Evolutionary conservation across 805 yeast species (phyloP), one percentile per base, ranked within the genome.

Genomic region (Isabelozyma gotoi): DNA sequence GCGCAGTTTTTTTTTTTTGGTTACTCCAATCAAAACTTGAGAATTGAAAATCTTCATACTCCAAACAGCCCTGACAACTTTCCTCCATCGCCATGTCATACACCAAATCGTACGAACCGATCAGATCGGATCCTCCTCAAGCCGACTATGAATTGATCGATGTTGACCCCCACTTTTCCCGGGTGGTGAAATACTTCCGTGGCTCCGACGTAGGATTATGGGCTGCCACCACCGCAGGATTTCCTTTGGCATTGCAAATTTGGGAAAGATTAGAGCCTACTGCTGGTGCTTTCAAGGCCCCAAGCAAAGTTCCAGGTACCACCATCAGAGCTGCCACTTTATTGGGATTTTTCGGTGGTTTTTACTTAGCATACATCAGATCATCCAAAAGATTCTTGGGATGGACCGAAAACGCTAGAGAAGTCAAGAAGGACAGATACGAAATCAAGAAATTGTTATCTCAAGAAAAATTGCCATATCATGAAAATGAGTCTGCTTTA

Each of bases 381-480:
- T 81, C 91, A 8, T 70, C 84, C 19, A 74, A 77, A 61, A 77
- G 96, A 59, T 88, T 88, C 67, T 80, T 84, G 76, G 96, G 96
- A 19, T 78, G 81, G 71, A 52, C 76, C 18, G 96, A 88, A 67
- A 88, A 88, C 65, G 53, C 71, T 27, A 69, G 82, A 49, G 96
- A 88, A 65, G 88, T 85, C 41, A 59, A 59, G 43, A 81, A 74
- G 65, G 96, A 88, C 63, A 75, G 95, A 61, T 82, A 72, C 59
- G 90, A 88, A 63, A 76, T 83, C 49, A 86, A 87, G 63, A 71
- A 74, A 50, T 74, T 81, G 49, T 76, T 88, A 50, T 75, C 86
- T 24, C 67, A 77, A 56, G 89, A 85, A 31, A 71, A 75, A 55
- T 75, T 82, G 42, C 88, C 92, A 29, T 85, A 81, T 63, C 88